A percentile compares a stretch with the other conserved stretches of the same genome.
phyloP scores from a whole-genome alignment of 2,329 filamentous ascomycete species.

The Pyricularia sp. region DNA sequence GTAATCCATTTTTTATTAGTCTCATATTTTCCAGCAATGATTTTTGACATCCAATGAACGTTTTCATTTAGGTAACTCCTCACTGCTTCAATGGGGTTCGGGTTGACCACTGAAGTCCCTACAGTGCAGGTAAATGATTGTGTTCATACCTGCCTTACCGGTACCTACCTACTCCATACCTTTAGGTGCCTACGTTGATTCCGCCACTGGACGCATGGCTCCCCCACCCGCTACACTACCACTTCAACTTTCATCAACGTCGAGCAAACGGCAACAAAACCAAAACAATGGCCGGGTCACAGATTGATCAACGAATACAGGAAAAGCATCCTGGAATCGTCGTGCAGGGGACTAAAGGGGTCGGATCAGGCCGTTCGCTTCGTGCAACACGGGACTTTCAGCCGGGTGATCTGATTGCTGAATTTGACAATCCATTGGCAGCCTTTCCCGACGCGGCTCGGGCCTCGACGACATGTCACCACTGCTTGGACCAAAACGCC shows the following conservation, averaged over 20 bases:
- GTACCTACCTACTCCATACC: no score
- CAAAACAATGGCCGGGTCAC: background rate
- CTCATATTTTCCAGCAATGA: background rate
- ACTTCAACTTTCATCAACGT: background rate
- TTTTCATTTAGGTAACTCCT: background rate
- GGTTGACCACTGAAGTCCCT: background rate
- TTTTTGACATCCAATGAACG: background rate
- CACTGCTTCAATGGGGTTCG: background rate
- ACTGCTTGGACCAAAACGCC: slow-evolving; percentile 26
- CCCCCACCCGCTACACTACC: background rate
- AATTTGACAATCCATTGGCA: slow-evolving; percentile 29
- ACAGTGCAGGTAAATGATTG: background rate
- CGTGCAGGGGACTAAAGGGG: background rate
- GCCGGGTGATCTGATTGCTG: slow-evolving; percentile 32
- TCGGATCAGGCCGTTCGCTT: slow-evolving; percentile 24
- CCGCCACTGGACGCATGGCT: background rate
- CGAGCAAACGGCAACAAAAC: background rate
- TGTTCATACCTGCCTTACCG: background rate
- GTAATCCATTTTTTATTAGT: background rate
- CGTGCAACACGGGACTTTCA: slow-evolving; percentile 26
- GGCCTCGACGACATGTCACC: slow-evolving; percentile 30
- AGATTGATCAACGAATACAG: background rate
- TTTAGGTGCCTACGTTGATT: background rate
- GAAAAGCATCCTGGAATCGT: background rate
- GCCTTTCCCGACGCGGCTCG: slow-evolving; percentile 33